Evolutionary conservation across 2,329 filamentous ascomycete genomes (phyloP), one percentile per base, ranked within the genome.

Genomic region (Claviceps sp.): DNA sequence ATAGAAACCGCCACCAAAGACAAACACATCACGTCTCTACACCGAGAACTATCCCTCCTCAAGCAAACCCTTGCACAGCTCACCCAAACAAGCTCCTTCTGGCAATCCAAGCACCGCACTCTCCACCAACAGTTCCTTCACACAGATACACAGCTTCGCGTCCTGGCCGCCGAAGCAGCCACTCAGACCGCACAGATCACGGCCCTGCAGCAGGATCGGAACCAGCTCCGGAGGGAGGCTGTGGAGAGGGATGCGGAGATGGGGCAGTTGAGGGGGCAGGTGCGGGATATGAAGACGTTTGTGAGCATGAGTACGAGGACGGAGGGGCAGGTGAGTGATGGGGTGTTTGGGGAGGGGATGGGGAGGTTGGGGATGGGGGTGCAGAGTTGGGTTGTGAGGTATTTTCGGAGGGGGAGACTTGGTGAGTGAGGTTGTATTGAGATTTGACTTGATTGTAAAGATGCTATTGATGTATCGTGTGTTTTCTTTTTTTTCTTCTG

Each of bases 381-480:
- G 58, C 83, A 87, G 67, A 87, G 88, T 59, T 89, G 84, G 84
- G 78, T 84, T 3, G 81, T 88, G 58, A 76, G 78, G 26, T 78
- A 85, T 62, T 88, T 85, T 57, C 74, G 84, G 49, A 78, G 77
- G 55, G 73, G 76, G 13, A 84, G 76, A 66, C 66, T 84, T 47
- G 69, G 75, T 77, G 62, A 58, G 71, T 64, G 4, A 34, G 30
- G 30, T 34, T 34, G 30, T 34, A 9, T 34, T 34, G 30, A 34
- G 30, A 34, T 11, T 4, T 34, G 30, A 11, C 30, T 34, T 11
- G 11, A 34, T 34, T 34, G 30, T 34, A 1, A 34, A 34, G 30
- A 34, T 34, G 30, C 30, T 11, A 34, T 11, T 11, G 9, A 34
- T 11, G 30, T 34, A 0, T 30, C 8, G 9, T 9, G 8, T 30